Evolutionary conservation across 768 basidiomycete genomes (phyloP).

Genomic region (Lactarius akahatsu): DNA sequence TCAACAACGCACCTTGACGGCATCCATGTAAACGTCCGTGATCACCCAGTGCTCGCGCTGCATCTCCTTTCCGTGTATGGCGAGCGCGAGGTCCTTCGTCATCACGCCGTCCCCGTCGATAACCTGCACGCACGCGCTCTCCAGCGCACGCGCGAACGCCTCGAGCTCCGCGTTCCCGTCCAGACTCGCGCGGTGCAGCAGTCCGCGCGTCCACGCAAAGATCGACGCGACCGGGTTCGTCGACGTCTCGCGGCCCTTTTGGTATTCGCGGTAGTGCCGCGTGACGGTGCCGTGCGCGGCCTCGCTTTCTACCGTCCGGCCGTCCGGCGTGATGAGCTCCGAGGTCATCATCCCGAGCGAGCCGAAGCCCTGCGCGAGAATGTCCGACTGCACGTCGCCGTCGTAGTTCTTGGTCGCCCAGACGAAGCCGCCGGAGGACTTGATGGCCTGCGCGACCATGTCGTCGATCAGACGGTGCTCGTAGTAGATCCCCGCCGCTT

Average conservation of each 20-base stretch:
- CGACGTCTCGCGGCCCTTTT: slow-evolving; percentile 96
- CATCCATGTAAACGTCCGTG: slow-evolving; percentile 91
- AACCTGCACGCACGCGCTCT: slow-evolving; percentile 85
- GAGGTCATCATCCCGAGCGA: slow-evolving; percentile 97
- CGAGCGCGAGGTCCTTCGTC: slow-evolving; percentile 96
- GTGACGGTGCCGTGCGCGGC: slow-evolving; percentile 97
- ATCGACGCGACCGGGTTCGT: slow-evolving; percentile 99
- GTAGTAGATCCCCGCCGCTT: slow-evolving; percentile 75
- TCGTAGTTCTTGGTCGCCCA: slow-evolving; percentile 70
- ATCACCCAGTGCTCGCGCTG: slow-evolving; percentile 96
- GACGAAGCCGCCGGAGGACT: slow-evolving; percentile 84
- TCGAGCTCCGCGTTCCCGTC: slow-evolving; percentile 76
- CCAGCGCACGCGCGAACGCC: slow-evolving; percentile 75
- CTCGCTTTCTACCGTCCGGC: slow-evolving; percentile 88
- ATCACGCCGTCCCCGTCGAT: slow-evolving; percentile 89
- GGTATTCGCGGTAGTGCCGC: slow-evolving; percentile 94
- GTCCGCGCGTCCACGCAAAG: slow-evolving; percentile 97
- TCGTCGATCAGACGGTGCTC: slow-evolving; percentile 98
- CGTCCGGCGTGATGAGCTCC: slow-evolving; percentile 94
- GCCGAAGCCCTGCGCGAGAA: slow-evolving; percentile 97
- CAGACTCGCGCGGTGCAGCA: slow-evolving; percentile 89
- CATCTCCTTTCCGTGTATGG: slow-evolving; percentile 90
- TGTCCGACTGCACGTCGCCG: slow-evolving; percentile 74
- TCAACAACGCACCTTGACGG: slow-evolving; percentile 67
- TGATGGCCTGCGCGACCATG: slow-evolving; percentile 98